A percentile compares a stretch with the other conserved stretches of the same genome.
Conservation (phyloP, 169 alveolate species). For the Eimeria acervulina region DNA sequence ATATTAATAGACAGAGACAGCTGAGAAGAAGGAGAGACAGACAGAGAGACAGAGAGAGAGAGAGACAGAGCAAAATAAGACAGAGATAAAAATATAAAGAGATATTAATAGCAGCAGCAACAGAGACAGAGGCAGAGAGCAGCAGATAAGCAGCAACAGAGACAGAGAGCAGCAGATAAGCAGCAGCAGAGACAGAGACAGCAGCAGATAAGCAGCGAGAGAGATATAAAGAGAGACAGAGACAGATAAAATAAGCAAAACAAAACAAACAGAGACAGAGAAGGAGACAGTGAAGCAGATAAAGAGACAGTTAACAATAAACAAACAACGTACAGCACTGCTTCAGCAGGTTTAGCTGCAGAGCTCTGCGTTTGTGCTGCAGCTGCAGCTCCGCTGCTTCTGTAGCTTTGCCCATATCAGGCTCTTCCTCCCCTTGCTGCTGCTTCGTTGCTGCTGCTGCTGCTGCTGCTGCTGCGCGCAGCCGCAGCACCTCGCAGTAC, state of each 20-base stretch:
- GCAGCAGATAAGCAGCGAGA: neutral
- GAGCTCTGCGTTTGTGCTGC: neutral
- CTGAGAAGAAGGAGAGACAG: too few relatives aligned
- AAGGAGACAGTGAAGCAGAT: neutral
- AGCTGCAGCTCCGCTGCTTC: conserved; percentile 49
- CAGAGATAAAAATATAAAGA: too few relatives aligned
- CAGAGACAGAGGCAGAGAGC: neutral
- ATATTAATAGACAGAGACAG: neutral
- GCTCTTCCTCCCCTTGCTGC: neutral
- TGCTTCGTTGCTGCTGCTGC: conserved; percentile 44
- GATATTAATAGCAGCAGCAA: too few relatives aligned
- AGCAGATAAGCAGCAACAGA: neutral
- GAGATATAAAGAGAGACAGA: neutral
- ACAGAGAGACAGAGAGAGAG: neutral
- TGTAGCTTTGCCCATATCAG: neutral
- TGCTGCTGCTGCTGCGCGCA: conserved; percentile 18
- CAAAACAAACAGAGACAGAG: neutral
- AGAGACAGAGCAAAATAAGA: neutral
- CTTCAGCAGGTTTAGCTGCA: conserved; percentile 33
- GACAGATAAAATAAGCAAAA: neutral
- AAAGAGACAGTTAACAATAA: neutral
- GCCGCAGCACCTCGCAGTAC: conserved; percentile 31
- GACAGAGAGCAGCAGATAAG: too few relatives aligned
- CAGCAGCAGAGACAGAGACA: neutral
- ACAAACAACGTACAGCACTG: conserved; percentile 12